Conservation (phyloP, 352 stramenopile species). For the Globisporangium recalcitrans region DNA sequence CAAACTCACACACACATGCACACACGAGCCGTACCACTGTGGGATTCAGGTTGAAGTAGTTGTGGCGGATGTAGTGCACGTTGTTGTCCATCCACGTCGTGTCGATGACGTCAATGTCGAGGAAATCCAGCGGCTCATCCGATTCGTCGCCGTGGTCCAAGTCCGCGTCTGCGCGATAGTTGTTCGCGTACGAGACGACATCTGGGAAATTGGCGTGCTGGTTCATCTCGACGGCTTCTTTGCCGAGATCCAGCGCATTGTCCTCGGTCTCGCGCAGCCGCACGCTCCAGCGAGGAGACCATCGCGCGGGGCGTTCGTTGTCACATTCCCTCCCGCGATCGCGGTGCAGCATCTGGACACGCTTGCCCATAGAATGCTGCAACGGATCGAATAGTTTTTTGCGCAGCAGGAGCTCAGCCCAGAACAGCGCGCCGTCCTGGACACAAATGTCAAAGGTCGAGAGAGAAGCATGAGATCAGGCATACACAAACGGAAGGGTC, state of each 20-base stretch:
- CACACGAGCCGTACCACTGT: conserved; percentile 50
- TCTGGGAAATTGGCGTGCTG: conserved; percentile 45
- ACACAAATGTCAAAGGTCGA: not conserved
- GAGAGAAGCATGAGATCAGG: no score
- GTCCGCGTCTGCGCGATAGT: conserved; percentile 20
- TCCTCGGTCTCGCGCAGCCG: conserved; percentile 22
- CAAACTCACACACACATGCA: no score
- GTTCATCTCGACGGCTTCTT: conserved; percentile 45
- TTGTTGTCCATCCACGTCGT: conserved; percentile 87
- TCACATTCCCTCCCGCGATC: conserved; percentile 10
- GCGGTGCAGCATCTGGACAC: conserved; percentile 47
- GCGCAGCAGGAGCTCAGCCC: conserved; percentile 48
- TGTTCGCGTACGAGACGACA: conserved; percentile 55
- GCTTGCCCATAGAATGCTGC: conserved; percentile 50
- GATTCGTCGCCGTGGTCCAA: conserved; percentile 11
- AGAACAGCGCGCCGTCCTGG: conserved; percentile 69
- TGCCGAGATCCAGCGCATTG: conserved; percentile 28
- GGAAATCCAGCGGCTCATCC: conserved; percentile 29
- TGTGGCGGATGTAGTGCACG: conserved; percentile 76
- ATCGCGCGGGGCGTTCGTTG: not conserved
- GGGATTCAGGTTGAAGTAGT: conserved; percentile 85
- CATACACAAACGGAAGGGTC: no score
- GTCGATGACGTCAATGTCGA: conserved; percentile 87
- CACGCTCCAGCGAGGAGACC: conserved; percentile 15
- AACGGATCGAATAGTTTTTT: conserved; percentile 32